A percentile compares a stretch with the other conserved stretches of the same genome.
phyloP scores from a whole-genome alignment of 2,329 filamentous ascomycete species.

The Colletotrichum liriopes region DNA sequence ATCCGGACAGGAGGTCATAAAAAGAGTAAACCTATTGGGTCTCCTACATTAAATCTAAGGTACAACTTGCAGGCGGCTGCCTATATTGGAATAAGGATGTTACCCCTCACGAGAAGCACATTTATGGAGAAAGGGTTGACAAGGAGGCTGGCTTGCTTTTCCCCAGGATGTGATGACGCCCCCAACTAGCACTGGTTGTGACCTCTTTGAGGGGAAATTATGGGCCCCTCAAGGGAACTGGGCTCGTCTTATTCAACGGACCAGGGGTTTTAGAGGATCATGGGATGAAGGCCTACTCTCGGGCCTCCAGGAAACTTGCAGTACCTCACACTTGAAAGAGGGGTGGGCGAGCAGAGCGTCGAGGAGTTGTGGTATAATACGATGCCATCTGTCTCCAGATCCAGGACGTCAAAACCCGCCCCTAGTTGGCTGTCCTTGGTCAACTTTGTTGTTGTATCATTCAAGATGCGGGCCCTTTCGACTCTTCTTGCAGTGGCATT shows the following conservation, averaged over 20 bases:
- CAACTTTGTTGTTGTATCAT: not conserved
- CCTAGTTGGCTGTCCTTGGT: not conserved
- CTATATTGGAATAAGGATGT: not conserved
- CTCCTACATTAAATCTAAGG: not conserved
- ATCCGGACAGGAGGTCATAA: not conserved
- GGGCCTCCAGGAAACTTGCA: slow-evolving; percentile 2
- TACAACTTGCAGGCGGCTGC: not conserved
- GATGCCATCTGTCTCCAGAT: not conserved
- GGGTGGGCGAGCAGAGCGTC: slow-evolving; percentile 5
- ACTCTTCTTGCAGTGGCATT: not conserved
- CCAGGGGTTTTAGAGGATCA: slow-evolving; percentile 17
- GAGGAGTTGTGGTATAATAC: slow-evolving; percentile 19
- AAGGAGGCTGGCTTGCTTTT: no score
- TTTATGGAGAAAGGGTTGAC: no score
- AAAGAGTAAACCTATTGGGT: not conserved
- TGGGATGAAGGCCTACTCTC: slow-evolving; percentile 22
- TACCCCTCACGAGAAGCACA: not conserved
- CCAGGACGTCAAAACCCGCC: not conserved
- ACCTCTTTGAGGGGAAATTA: slow-evolving; percentile 35
- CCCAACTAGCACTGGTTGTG: not conserved
- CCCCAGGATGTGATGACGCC: not conserved
- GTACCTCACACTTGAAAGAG: slow-evolving; percentile 22
- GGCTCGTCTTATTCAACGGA: slow-evolving; percentile 15
- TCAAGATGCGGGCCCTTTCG: slow-evolving; percentile 10
- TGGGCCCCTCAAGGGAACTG: slow-evolving; percentile 13